phyloP scores from a whole-genome alignment of 2,329 filamentous ascomycete genomes.

The Colletotrichum sp. region DNA sequence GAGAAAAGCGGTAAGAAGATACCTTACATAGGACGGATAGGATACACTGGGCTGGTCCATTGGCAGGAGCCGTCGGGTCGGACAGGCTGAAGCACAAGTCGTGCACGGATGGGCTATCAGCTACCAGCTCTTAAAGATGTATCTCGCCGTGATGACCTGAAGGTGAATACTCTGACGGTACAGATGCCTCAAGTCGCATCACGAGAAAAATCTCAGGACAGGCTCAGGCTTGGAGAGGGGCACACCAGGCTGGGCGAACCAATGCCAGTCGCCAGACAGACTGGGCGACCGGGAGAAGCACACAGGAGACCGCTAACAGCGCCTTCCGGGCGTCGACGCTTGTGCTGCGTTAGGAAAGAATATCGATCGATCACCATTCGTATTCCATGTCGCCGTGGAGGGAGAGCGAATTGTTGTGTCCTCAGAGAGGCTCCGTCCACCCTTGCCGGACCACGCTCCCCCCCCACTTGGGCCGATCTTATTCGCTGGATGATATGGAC shows the following conservation, averaged over 20 bases:
- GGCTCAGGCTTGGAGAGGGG: constrained; percentile 3
- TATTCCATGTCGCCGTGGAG: constrained; percentile 5
- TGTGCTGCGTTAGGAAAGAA: constrained; percentile 18
- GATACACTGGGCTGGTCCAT: neutral
- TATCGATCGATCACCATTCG: constrained; percentile 18
- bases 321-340: constrained; percentile 15
- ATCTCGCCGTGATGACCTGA: neutral
- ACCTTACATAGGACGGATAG: neutral
- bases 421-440: neutral
- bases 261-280: neutral
- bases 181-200: neutral
- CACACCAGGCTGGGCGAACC: neutral
- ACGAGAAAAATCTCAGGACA: neutral
- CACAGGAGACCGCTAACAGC: neutral
- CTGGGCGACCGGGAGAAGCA: neutral
- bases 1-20: neutral
- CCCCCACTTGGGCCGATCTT: neutral
- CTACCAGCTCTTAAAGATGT: neutral
- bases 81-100: neutral
- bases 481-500: neutral
- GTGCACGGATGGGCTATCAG: neutral
- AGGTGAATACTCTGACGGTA: neutral
- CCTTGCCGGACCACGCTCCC: neutral
- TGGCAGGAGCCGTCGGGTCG: neutral
- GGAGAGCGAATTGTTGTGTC: constrained; percentile 6